phyloP scores from a whole-genome alignment of 306 rosid genomes.

The Glycine tomentella region DNA sequence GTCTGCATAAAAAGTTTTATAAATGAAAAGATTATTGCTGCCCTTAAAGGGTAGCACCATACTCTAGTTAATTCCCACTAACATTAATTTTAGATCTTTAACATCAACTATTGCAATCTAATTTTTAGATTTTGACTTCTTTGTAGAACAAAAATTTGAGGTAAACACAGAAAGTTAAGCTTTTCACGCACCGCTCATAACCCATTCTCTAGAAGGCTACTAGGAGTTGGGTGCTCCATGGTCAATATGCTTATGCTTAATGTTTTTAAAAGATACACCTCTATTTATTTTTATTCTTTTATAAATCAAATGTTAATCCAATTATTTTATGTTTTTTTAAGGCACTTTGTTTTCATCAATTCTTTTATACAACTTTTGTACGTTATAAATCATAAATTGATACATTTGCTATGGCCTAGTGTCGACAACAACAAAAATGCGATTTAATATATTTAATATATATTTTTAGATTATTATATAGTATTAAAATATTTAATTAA shows the following conservation, averaged over 20 bases:
- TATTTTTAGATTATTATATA: too few relatives aligned
- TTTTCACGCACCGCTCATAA: slow-evolving; percentile 25
- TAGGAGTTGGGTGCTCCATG: background rate
- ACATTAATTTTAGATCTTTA: slow-evolving; percentile 22
- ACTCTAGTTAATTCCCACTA: too few relatives aligned
- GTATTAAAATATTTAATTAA: too few relatives aligned
- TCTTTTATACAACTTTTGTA: background rate
- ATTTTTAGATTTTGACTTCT: slow-evolving; percentile 45
- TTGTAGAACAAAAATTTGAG: slow-evolving; percentile 66
- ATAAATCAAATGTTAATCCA: background rate
- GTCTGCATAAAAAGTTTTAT: too few relatives aligned
- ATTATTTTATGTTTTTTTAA: background rate
- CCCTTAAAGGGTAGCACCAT: too few relatives aligned
- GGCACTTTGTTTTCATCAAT: background rate
- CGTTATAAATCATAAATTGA: background rate
- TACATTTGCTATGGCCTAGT: too few relatives aligned
- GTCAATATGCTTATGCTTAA: background rate
- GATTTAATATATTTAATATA: too few relatives aligned
- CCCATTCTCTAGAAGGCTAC: background rate
- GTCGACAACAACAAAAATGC: too few relatives aligned
- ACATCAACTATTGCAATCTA: slow-evolving; percentile 28
- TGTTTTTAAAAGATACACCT: background rate
- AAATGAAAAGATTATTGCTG: too few relatives aligned
- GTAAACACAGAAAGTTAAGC: background rate
- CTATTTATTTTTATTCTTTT: background rate